Conservation (phyloP, 2,329 filamentous ascomycete species). For the Dactylellina leptospora region DNA sequence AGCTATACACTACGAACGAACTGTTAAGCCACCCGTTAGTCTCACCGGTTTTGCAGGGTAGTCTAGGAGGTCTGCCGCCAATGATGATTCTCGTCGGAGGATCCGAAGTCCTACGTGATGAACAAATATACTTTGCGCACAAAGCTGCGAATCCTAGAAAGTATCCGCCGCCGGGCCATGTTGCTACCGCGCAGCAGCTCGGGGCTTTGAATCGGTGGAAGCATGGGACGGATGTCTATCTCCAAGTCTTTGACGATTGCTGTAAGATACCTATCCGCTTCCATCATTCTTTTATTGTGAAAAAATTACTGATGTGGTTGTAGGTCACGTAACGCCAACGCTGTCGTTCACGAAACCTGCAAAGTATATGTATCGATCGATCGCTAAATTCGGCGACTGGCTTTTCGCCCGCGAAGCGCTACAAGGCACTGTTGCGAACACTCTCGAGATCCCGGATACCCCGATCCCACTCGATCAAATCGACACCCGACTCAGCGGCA, state of each 20-base stretch:
- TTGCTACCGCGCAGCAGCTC: conserved; percentile 66
- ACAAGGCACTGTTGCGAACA: not conserved
- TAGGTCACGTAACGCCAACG: conserved; percentile 70
- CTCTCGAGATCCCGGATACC: conserved; percentile 20
- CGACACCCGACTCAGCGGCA: not conserved
- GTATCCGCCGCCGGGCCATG: conserved; percentile 73
- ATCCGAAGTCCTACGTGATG: conserved; percentile 87
- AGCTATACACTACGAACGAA: conserved; percentile 81
- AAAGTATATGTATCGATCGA: conserved; percentile 92
- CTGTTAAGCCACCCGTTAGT: conserved; percentile 87
- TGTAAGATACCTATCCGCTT: conserved; percentile 68
- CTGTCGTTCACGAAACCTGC: conserved; percentile 96
- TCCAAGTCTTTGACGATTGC: conserved; percentile 95
- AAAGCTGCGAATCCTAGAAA: conserved; percentile 85
- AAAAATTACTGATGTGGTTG: not conserved
- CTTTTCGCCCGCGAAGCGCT: conserved; percentile 72
- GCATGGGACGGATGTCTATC: conserved; percentile 78
- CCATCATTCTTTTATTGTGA: not conserved
- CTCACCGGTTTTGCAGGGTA: conserved; percentile 86
- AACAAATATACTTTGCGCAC: conserved; percentile 94
- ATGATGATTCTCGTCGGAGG: conserved; percentile 85
- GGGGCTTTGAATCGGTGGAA: conserved; percentile 64
- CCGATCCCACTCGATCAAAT: not conserved
- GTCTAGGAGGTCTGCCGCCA: conserved; percentile 87
- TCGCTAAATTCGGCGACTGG: conserved; percentile 95